A percentile compares a stretch with the other conserved stretches of the same genome.
These are phyloP conservation scores for Plenodomus lindquistii DNA, from an alignment of 2,329 filamentous ascomycete genomes.

Conservation along the genomic window DNA sequence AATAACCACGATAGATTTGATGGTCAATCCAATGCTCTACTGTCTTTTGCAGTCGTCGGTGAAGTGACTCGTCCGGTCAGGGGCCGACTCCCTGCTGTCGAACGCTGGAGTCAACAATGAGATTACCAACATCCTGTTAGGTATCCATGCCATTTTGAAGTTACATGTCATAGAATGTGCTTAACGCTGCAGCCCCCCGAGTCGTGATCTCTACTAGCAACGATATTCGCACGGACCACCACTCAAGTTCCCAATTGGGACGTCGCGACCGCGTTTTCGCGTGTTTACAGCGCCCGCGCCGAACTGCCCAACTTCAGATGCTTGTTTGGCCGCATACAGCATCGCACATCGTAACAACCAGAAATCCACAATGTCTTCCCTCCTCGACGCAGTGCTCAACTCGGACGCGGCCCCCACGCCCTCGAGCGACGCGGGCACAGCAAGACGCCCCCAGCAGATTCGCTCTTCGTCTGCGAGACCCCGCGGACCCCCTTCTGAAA, in stretches of 20 bases:
- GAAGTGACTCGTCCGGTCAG: too few relatives aligned
- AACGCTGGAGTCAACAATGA: too few relatives aligned
- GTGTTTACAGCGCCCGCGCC: conserved; percentile 23
- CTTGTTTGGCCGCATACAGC: conserved; percentile 2
- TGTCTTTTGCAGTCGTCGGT: too few relatives aligned
- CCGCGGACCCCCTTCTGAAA: conserved; percentile 56
- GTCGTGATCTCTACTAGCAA: neutral
- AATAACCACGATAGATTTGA: too few relatives aligned
- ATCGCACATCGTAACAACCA: conserved; percentile 5
- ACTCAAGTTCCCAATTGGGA: conserved; percentile 21
- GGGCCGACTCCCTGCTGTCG: too few relatives aligned
- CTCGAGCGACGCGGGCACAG: conserved; percentile 40
- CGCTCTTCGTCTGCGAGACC: conserved; percentile 59
- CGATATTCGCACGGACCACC: conserved; percentile 11
- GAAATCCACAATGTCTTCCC: conserved; percentile 53
- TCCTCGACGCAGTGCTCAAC: conserved; percentile 55
- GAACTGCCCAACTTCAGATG: conserved; percentile 5
- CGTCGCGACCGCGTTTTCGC: conserved; percentile 28
- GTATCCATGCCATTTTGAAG: too few relatives aligned
- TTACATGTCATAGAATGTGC: too few relatives aligned
- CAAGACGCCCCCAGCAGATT: conserved; percentile 45
- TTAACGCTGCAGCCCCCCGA: too few relatives aligned
- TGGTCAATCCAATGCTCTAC: neutral
- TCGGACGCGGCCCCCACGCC: conserved; percentile 51
- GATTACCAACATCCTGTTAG: too few relatives aligned